These are phyloP conservation scores for Spencermartinsiella europaea DNA, from an alignment of 805 yeast species.

Conservation along the genomic window DNA sequence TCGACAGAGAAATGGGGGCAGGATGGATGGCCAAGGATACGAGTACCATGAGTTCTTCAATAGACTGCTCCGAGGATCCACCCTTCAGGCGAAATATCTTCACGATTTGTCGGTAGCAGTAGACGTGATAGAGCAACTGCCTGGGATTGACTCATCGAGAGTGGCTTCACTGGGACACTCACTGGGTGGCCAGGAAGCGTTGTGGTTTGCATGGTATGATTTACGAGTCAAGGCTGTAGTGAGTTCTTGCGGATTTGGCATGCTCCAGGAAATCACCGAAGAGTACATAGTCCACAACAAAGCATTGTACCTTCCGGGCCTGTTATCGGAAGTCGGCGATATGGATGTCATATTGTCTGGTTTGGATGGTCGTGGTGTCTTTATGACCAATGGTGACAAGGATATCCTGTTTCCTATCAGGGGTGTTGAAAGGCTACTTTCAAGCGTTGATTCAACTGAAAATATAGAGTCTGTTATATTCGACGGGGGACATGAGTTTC, in stretches of 20 bases:
- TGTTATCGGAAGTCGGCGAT: not conserved
- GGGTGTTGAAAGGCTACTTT: not conserved
- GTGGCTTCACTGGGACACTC: constrained; percentile 3
- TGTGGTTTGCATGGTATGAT: constrained; percentile 2
- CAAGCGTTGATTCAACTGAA: not conserved
- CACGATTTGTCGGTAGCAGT: constrained; percentile 1
- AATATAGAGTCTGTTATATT: not conserved
- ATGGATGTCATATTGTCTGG: not conserved
- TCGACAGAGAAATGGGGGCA: constrained; percentile 1
- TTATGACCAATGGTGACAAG: not conserved
- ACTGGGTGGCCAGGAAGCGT: constrained; percentile 3
- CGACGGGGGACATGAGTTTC: constrained; percentile 1
- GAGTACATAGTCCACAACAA: constrained; percentile 1
- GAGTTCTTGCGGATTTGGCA: not conserved
- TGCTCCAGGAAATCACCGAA: not conserved
- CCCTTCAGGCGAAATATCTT: constrained; percentile 2
- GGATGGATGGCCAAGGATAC: not conserved
- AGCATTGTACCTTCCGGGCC: constrained; percentile 1
- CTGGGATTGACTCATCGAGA: not conserved
- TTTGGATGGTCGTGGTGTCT: not conserved
- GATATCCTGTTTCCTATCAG: constrained; percentile 1
- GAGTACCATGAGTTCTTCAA: not conserved
- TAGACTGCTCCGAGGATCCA: not conserved
- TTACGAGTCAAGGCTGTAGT: constrained; percentile 2
- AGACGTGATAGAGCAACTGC: not conserved